These are phyloP conservation scores for Podospora tetraspora DNA, from an alignment of 495 filamentous ascomycete genomes.

Conservation along the genomic window DNA sequence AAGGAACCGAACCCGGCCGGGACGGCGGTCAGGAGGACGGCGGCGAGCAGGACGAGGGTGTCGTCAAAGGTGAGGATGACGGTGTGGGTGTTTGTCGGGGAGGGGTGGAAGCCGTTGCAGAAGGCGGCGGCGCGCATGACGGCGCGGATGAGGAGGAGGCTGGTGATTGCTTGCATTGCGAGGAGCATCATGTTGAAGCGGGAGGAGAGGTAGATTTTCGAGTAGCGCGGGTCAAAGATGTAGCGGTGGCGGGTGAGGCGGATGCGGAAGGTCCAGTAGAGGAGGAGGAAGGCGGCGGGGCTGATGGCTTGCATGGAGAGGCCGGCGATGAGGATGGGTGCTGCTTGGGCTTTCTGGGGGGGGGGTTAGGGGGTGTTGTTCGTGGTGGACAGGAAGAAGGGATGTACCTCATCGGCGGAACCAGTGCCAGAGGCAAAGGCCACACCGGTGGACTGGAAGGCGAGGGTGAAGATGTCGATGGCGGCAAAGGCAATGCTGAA, in stretches of 20 bases:
- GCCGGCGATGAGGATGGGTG: slow-evolving; percentile 31
- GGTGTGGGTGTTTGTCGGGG: slow-evolving; percentile 26
- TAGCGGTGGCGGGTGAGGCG: slow-evolving; percentile 30
- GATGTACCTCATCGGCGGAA: slow-evolving; percentile 19
- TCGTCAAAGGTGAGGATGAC: slow-evolving; percentile 36
- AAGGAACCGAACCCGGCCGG: slow-evolving; percentile 27
- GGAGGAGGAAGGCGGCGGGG: slow-evolving; percentile 30
- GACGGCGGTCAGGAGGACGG: slow-evolving; percentile 22
- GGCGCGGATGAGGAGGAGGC: slow-evolving; percentile 32
- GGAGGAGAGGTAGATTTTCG: slow-evolving; percentile 29
- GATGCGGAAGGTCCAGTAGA: slow-evolving; percentile 29
- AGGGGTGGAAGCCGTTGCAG: slow-evolving; percentile 21
- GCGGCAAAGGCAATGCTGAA: slow-evolving; percentile 28
- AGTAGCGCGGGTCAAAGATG: slow-evolving; percentile 27
- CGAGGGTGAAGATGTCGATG: slow-evolving; percentile 29
- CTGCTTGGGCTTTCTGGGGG: slow-evolving; percentile 29
- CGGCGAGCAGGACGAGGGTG: slow-evolving; percentile 31
- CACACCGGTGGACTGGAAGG: slow-evolving; percentile 35
- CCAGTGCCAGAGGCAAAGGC: slow-evolving; percentile 18
- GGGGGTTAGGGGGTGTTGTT: slow-evolving; percentile 15
- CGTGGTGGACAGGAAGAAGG: neutral
- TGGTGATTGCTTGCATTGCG: slow-evolving; percentile 25
- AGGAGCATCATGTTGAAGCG: slow-evolving; percentile 34
- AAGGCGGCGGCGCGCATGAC: slow-evolving; percentile 32
- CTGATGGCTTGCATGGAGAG: slow-evolving; percentile 34